phyloP scores from a whole-genome alignment of 2,329 filamentous ascomycete species.

The Neofusicoccum ribis region DNA sequence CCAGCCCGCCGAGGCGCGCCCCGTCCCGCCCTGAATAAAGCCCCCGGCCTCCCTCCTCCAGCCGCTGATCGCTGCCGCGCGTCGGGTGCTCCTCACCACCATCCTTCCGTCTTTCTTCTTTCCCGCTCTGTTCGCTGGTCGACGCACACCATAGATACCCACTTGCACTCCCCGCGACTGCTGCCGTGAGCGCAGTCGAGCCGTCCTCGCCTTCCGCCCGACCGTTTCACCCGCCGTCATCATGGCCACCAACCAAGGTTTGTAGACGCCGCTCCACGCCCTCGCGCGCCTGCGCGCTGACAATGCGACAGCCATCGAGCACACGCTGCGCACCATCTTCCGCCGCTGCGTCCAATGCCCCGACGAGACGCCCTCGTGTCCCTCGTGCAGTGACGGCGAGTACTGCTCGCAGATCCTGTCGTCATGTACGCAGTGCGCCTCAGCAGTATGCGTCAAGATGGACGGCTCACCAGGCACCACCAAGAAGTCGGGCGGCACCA shows the following conservation, averaged over 20 bases:
- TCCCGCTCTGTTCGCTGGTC: constrained; percentile 5
- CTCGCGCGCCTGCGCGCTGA: neutral
- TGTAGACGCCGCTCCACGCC: neutral
- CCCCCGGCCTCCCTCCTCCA: constrained; percentile 1
- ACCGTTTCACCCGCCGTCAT: neutral
- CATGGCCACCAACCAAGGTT: constrained; percentile 12
- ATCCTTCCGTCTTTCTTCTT: neutral
- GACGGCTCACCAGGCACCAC: constrained; percentile 41
- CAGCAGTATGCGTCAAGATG: constrained; percentile 54
- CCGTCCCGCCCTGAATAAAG: constrained; percentile 10
- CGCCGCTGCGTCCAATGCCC: constrained; percentile 62
- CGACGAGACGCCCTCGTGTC: constrained; percentile 55
- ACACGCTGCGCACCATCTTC: constrained; percentile 48
- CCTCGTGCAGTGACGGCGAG: constrained; percentile 56
- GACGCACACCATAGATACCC: constrained; percentile 11
- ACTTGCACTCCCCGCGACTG: neutral
- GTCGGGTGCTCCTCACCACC: neutral
- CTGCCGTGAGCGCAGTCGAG: neutral
- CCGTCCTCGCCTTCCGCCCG: neutral
- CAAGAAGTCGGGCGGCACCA: constrained; percentile 51
- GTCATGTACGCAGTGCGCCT: constrained; percentile 62
- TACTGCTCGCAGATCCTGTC: constrained; percentile 61
- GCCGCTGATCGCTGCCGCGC: constrained; percentile 15
- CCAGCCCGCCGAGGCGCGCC: no score
- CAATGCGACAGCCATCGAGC: constrained; percentile 33